Conservation (phyloP, 805 yeast species). For the Vanderwaltozyma yarrowii region DNA sequence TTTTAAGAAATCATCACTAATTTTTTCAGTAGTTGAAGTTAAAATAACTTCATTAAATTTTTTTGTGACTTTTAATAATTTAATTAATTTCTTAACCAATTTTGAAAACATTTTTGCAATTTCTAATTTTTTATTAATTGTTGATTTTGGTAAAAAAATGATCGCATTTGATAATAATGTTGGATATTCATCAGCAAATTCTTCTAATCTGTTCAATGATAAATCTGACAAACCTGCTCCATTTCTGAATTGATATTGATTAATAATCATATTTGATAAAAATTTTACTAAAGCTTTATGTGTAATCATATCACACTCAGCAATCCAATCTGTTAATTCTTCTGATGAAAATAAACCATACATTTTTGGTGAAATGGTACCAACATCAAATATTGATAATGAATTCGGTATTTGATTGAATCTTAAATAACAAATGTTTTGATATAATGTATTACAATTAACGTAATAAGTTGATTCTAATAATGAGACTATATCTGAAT, state of each 20-base stretch:
- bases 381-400: constrained; percentile 40
- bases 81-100: constrained; percentile 43
- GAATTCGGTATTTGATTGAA: constrained; percentile 47
- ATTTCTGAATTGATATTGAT: constrained; percentile 18
- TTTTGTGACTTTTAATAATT: constrained; percentile 38
- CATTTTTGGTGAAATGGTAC: constrained; percentile 52
- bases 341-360: constrained; percentile 45
- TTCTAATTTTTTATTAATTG: constrained; percentile 42
- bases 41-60: not conserved
- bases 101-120: constrained; percentile 45
- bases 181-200: constrained; percentile 40
- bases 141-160: constrained; percentile 39
- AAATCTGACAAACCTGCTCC: not conserved
- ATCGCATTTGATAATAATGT: constrained; percentile 33
- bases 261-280: constrained; percentile 52
- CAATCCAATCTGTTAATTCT: constrained; percentile 49
- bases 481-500: constrained; percentile 50
- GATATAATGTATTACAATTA: constrained; percentile 55
- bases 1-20: constrained; percentile 1
- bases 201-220: constrained; percentile 47
- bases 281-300: constrained; percentile 45
- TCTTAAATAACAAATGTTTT: constrained; percentile 58
- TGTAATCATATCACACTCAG: constrained; percentile 54
- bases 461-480: constrained; percentile 51
- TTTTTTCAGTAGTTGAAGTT: not conserved